A percentile compares a stretch with the other conserved stretches of the same genome.
phyloP scores from a whole-genome alignment of 495 filamentous ascomycete genomes.

The Aspergillus mulundensis region DNA sequence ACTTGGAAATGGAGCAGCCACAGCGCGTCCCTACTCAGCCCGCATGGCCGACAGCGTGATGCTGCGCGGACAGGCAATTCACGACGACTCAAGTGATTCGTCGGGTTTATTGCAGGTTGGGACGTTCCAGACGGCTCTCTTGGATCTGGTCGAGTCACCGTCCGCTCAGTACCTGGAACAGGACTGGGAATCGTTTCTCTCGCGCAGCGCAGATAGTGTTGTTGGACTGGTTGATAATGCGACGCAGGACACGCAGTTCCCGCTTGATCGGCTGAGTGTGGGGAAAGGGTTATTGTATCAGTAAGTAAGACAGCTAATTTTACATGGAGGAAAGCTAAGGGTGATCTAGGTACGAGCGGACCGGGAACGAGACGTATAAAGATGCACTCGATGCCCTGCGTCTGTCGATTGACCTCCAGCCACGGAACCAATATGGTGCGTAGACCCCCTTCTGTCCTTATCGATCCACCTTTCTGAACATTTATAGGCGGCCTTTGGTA shows the following conservation, averaged over 20 bases:
- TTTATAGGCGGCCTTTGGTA: slow-evolving; percentile 51
- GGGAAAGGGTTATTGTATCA: slow-evolving; percentile 37
- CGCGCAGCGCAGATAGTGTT: slow-evolving; percentile 26
- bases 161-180: slow-evolving; percentile 9
- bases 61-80: slow-evolving; percentile 35
- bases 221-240: slow-evolving; percentile 27
- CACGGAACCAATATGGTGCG: slow-evolving; percentile 30
- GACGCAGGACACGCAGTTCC: slow-evolving; percentile 28
- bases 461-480: too few relatives aligned
- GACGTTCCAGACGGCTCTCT: slow-evolving; percentile 33
- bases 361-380: slow-evolving; percentile 32
- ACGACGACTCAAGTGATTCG: slow-evolving; percentile 19
- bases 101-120: slow-evolving; percentile 39
- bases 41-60: slow-evolving; percentile 51
- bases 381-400: slow-evolving; percentile 40
- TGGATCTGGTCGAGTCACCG: slow-evolving; percentile 27
- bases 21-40: slow-evolving; percentile 30
- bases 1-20: not conserved
- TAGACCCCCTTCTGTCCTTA: too few relatives aligned
- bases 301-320: too few relatives aligned
- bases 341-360: slow-evolving; percentile 26
- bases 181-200: slow-evolving; percentile 18
- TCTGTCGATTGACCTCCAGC: slow-evolving; percentile 43
- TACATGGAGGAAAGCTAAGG: too few relatives aligned
- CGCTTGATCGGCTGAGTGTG: slow-evolving; percentile 36